phyloP scores from a whole-genome alignment of 108 stramenopile genomes.

The Parmales sp. region DNA sequence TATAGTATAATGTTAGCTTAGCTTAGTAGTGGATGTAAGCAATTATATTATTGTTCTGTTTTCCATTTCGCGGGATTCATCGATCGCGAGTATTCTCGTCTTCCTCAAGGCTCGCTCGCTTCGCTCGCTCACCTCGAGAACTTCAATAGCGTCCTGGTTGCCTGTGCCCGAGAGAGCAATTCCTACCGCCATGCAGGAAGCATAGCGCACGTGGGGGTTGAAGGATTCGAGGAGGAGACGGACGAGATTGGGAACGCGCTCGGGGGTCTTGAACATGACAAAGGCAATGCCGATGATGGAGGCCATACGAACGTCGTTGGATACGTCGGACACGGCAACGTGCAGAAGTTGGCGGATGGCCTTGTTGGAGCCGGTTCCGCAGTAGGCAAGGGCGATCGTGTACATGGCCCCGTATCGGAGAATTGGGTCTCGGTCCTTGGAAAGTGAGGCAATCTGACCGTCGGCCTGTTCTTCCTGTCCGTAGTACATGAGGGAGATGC shows the following conservation, averaged over 20 bases:
- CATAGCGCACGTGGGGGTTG: constrained; percentile 99
- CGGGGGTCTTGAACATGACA: constrained; percentile 90
- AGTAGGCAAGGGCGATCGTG: constrained; percentile 90
- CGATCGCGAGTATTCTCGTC: too few species aligned
- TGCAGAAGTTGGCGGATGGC: constrained; percentile 91
- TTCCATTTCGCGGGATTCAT: too few species aligned
- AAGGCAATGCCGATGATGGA: constrained; percentile 94
- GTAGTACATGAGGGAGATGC: constrained; percentile 84
- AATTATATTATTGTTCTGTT: too few species aligned
- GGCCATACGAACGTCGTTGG: constrained; percentile 96
- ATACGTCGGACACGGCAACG: constrained; percentile 95
- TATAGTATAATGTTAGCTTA: too few species aligned
- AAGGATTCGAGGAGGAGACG: constrained; percentile 91
- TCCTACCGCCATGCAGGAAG: constrained; percentile 96
- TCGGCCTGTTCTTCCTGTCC: constrained; percentile 96
- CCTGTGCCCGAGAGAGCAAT: constrained; percentile 96
- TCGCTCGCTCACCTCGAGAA: too few species aligned
- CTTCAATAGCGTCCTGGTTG: constrained; percentile 77
- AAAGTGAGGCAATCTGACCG: constrained; percentile 84
- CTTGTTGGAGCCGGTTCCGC: constrained; percentile 91
- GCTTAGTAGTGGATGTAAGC: too few species aligned
- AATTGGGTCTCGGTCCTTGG: constrained; percentile 89
- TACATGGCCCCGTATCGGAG: constrained; percentile 97
- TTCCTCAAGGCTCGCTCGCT: too few species aligned
- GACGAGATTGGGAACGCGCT: constrained; percentile 83